Evolutionary conservation across 768 basidiomycete species (phyloP).

Genomic region (Boletus huronensis): DNA sequence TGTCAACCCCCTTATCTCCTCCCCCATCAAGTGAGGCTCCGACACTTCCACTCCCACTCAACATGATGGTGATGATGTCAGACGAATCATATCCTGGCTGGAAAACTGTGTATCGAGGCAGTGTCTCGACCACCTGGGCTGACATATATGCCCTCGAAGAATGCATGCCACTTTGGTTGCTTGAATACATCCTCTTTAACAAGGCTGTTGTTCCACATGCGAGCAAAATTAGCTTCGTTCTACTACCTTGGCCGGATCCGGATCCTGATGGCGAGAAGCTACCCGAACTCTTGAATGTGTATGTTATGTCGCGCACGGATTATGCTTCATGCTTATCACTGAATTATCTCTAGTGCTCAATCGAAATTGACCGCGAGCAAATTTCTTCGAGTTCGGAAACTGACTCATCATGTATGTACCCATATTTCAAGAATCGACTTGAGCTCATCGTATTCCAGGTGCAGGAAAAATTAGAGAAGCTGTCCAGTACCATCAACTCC

Average conservation of each 20-base stretch:
- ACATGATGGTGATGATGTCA: conserved; percentile 69
- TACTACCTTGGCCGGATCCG: conserved; percentile 70
- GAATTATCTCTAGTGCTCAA: conserved; percentile 48
- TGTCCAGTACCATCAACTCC: conserved; percentile 36
- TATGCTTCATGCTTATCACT: neutral
- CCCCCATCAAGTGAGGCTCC: conserved; percentile 75
- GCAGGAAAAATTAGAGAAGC: conserved; percentile 74
- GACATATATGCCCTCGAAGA: conserved; percentile 63
- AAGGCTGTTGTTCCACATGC: conserved; percentile 49
- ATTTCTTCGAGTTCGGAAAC: conserved; percentile 81
- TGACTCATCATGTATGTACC: conserved; percentile 69
- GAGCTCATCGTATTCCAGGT: conserved; percentile 45
- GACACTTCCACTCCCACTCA: conserved; percentile 50
- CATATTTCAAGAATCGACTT: neutral
- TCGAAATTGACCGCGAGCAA: conserved; percentile 87
- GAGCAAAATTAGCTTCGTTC: conserved; percentile 83
- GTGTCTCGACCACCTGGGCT: conserved; percentile 52
- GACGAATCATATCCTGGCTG: conserved; percentile 78
- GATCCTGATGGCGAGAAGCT: conserved; percentile 57
- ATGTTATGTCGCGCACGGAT: conserved; percentile 30
- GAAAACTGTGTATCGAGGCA: conserved; percentile 73
- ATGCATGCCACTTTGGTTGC: conserved; percentile 81
- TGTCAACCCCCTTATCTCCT: conserved; percentile 57
- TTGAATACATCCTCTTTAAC: conserved; percentile 80
- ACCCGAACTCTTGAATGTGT: conserved; percentile 86